Conservation (phyloP, 129 eudicot genomes). For the Flaveria robusta region DNA sequence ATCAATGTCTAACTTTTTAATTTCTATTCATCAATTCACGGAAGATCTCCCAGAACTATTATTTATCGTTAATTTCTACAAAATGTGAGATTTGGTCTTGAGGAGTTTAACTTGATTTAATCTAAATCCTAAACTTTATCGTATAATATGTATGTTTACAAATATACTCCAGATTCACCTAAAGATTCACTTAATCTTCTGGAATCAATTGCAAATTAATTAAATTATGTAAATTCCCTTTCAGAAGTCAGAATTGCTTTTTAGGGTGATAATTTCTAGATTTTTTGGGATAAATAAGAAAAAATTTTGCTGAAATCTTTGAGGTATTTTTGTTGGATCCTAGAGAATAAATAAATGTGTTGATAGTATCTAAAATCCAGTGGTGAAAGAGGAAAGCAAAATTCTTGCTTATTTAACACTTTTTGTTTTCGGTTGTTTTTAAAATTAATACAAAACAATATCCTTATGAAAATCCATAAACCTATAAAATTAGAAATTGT, state of each 20-base stretch:
- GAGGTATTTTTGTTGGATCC: constrained; percentile 38
- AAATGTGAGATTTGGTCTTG: no score
- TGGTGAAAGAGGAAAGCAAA: constrained; percentile 17
- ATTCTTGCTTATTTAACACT: constrained; percentile 19
- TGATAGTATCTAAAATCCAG: constrained; percentile 5
- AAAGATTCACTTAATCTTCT: constrained; percentile 27
- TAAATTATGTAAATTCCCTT: not conserved
- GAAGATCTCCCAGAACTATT: no score
- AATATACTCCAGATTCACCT: not conserved
- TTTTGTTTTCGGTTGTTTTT: not conserved
- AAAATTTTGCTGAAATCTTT: not conserved
- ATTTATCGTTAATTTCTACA: not conserved
- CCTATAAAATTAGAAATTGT: no score
- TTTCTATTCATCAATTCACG: no score
- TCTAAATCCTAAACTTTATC: not conserved
- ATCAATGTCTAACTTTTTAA: no score
- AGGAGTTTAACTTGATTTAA: not conserved
- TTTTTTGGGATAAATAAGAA: constrained; percentile 27
- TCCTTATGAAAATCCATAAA: no score
- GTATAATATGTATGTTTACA: not conserved
- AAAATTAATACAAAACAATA: no score
- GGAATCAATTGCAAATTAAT: not conserved
- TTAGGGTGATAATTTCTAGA: constrained; percentile 8
- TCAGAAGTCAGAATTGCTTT: not conserved
- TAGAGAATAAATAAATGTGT: constrained; percentile 26